Conservation (phyloP, 1,284 basidiomycete species). For the Salmacisia buchloeana region DNA sequence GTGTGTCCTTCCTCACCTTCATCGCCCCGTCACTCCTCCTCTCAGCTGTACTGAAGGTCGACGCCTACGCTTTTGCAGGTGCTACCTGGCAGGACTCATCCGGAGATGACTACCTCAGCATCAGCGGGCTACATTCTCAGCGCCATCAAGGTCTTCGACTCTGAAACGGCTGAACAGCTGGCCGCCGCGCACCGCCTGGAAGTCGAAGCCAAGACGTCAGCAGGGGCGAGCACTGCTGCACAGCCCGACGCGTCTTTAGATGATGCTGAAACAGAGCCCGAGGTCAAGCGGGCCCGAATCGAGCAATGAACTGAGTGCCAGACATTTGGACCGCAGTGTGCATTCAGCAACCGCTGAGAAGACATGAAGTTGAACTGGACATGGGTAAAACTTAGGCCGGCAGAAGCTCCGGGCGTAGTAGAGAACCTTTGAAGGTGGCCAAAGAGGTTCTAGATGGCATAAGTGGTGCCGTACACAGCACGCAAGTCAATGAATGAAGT, state of each 20-base stretch:
- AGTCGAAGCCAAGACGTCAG: neutral
- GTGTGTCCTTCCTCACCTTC: neutral
- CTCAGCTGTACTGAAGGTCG: neutral
- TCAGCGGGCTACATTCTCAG: conserved; percentile 83
- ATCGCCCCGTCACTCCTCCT: neutral
- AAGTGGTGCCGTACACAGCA: too few species aligned
- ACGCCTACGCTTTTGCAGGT: conserved; percentile 52
- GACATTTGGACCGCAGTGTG: neutral
- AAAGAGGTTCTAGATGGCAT: too few species aligned
- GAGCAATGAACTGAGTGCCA: neutral
- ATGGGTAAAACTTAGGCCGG: too few species aligned
- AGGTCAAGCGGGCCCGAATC: neutral
- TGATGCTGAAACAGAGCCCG: neutral
- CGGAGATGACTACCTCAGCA: conserved; percentile 83
- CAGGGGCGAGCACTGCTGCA: neutral
- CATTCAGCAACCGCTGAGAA: too few species aligned
- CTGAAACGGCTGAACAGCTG: neutral
- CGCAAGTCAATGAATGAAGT: neutral
- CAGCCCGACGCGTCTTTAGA: neutral
- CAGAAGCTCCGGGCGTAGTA: too few species aligned
- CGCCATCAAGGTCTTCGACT: conserved; percentile 63
- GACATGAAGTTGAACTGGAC: too few species aligned
- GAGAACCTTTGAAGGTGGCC: too few species aligned
- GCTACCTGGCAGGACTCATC: conserved; percentile 90
- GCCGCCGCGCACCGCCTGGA: neutral